phyloP scores from a whole-genome alignment of 495 filamentous ascomycete species.

The Aspergillus sclerotiicarbonarius region DNA sequence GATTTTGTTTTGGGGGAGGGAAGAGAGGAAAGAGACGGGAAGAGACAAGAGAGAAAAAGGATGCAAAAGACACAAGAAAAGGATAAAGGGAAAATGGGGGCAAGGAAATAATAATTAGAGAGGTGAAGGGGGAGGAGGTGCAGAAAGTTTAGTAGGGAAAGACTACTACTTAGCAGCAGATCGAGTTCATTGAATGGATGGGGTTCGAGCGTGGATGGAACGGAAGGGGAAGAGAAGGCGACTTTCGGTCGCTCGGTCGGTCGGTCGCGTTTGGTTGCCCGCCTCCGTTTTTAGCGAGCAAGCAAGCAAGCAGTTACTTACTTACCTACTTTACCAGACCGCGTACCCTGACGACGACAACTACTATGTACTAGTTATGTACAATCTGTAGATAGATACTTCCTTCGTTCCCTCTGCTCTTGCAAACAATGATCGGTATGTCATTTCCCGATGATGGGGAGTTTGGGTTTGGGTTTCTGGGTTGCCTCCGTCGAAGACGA shows the following conservation, averaged over 20 bases:
- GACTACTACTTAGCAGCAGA: not conserved
- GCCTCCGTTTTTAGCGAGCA: constrained; percentile 1
- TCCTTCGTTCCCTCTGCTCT: too few relatives aligned
- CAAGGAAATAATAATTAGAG: constrained; percentile 3
- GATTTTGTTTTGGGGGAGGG: constrained; percentile 25
- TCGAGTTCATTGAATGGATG: constrained; percentile 7
- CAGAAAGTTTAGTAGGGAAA: constrained; percentile 14
- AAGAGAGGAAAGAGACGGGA: constrained; percentile 28
- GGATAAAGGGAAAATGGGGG: constrained; percentile 10
- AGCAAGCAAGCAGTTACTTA: not conserved
- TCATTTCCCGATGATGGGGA: too few relatives aligned
- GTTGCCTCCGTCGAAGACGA: too few relatives aligned
- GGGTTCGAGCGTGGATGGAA: too few relatives aligned
- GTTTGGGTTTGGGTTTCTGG: too few relatives aligned
- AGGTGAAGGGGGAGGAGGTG: constrained; percentile 12
- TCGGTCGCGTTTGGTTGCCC: constrained; percentile 2
- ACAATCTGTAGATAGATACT: too few relatives aligned
- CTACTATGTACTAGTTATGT: too few relatives aligned
- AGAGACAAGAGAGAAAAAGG: constrained; percentile 7
- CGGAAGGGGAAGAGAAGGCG: not conserved
- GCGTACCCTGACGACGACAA: too few relatives aligned
- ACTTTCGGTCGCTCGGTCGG: not conserved
- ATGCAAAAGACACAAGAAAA: constrained; percentile 8
- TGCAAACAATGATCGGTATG: too few relatives aligned
- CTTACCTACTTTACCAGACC: not conserved